Percentiles rank a stretch among this genome's conserved stretches.
Conservation (phyloP, 306 rosid species). For the Hippophae tibetana region DNA sequence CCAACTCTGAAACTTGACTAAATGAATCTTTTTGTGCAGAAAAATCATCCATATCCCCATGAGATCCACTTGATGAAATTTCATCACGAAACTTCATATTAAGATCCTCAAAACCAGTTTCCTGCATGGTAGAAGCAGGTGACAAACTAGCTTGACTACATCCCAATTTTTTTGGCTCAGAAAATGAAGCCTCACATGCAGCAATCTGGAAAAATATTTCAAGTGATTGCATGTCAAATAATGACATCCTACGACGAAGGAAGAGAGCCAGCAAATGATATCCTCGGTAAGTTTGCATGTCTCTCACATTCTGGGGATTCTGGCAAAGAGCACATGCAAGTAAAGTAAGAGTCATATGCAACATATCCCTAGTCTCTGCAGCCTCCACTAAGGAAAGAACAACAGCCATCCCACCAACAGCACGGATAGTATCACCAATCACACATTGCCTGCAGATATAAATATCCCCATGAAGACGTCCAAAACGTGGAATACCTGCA, state of each 20-base stretch:
- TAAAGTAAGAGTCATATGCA: conserved; percentile 86
- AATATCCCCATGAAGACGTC: conserved; percentile 88
- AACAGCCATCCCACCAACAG: conserved; percentile 89
- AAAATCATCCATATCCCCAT: conserved; percentile 87
- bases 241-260: conserved; percentile 77
- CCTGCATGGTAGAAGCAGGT: conserved; percentile 48
- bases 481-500: conserved; percentile 98
- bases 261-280: conserved; percentile 94
- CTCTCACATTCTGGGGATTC: conserved; percentile 83
- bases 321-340: conserved; percentile 90
- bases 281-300: conserved; percentile 91
- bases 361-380: conserved; percentile 90
- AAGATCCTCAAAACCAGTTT: conserved; percentile 62
- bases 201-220: conserved; percentile 97
- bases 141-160: conserved; percentile 41
- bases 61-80: conserved; percentile 79
- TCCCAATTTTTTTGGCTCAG: conserved; percentile 83
- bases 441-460: conserved; percentile 74
- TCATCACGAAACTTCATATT: conserved; percentile 83
- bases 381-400: conserved; percentile 91
- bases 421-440: conserved; percentile 77
- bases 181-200: conserved; percentile 98
- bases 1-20: conserved; percentile 96
- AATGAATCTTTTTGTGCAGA: conserved; percentile 79
- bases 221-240: conserved; percentile 94